Evolutionary conservation across 495 filamentous ascomycete genomes (phyloP), one percentile per base, ranked within the genome.

Genomic region (Neurospora pannonica): DNA sequence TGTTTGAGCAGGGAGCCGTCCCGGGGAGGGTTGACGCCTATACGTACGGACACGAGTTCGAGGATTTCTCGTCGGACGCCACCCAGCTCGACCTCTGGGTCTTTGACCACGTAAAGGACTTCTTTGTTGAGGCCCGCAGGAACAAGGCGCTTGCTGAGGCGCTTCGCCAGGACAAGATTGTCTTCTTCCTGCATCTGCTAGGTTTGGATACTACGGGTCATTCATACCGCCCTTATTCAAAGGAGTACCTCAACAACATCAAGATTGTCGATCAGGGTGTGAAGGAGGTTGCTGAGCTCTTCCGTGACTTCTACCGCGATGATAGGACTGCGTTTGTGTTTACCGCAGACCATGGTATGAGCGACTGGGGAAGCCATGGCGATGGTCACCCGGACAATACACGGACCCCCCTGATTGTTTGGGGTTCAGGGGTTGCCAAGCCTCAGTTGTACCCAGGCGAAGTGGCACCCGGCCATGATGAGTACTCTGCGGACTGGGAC

Each of bases 331-430:
- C 97, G 1, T 99, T 93, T 79, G 89, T 99, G 17, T 99, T 99
- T 81, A 99, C 97, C 11, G 96, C 96, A 3, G 96, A 99, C 77
- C 96, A 99, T 83, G 96, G 96, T 13, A 99, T 99, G 95, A 97
- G 93, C 79, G 97, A 99, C 83, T 97, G 92, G 92, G 96, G 96
- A 15, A 97, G 94, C 75, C 96, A 99, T 79, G 96, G 96, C 60
- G 96, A 99, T 80, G 96, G 96, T 28, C 96, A 99, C 83, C 96
- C 96, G 2, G 93, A 99, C 80, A 99, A 99, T 76, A 99, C 96
- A 3, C 87, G 96, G 38, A 99, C 96, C 31, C 96, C 96, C 13
- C 85, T 99, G 11, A 92, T 99, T 78, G 92, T 87, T 19, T 99
- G 96, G 96, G 96, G 96, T 11, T 94, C 96, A 72, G 96, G 96